Conservation (phyloP, 345 rosid genomes). For the Euphorbia peplus region DNA sequence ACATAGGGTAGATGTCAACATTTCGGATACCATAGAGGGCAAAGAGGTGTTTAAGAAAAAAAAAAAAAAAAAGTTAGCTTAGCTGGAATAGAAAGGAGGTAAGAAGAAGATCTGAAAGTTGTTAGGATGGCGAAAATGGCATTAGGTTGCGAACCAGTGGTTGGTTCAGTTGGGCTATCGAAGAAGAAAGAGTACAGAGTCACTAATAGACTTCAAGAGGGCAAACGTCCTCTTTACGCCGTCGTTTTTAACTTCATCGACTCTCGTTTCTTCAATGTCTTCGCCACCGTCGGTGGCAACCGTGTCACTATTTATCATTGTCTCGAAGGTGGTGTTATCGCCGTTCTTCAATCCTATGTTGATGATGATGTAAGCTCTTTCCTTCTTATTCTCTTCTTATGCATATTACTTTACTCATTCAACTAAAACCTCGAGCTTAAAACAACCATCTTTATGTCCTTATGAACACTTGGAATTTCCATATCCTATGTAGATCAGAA, state of each 20-base stretch:
- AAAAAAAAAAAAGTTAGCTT: too few relatives aligned
- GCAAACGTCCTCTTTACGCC: conserved; percentile 90
- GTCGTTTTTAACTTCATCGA: conserved; percentile 93
- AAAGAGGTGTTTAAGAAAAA: too few relatives aligned
- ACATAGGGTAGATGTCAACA: too few relatives aligned
- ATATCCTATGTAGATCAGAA: conserved; percentile 72
- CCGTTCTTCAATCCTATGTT: conserved; percentile 71
- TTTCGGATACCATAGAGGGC: too few relatives aligned
- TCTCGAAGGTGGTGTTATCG: conserved; percentile 83
- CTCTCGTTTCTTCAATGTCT: conserved; percentile 82
- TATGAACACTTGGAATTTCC: conserved; percentile 36
- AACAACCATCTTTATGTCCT: too few relatives aligned
- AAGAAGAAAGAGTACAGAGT: conserved; percentile 78
- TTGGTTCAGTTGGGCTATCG: conserved; percentile 66
- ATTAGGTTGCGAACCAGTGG: conserved; percentile 79
- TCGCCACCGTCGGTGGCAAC: conserved; percentile 94
- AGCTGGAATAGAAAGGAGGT: too few relatives aligned
- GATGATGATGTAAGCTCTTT: conserved; percentile 99
- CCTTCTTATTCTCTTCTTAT: too few relatives aligned
- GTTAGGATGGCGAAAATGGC: conserved; percentile 59
- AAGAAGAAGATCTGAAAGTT: too few relatives aligned
- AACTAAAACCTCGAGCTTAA: too few relatives aligned
- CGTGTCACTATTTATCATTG: conserved; percentile 94
- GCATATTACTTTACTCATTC: too few relatives aligned
- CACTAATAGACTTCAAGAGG: conserved; percentile 86